phyloP scores from a whole-genome alignment of 176 grass and related monocot genomes.

The Oryza meyeriana region DNA sequence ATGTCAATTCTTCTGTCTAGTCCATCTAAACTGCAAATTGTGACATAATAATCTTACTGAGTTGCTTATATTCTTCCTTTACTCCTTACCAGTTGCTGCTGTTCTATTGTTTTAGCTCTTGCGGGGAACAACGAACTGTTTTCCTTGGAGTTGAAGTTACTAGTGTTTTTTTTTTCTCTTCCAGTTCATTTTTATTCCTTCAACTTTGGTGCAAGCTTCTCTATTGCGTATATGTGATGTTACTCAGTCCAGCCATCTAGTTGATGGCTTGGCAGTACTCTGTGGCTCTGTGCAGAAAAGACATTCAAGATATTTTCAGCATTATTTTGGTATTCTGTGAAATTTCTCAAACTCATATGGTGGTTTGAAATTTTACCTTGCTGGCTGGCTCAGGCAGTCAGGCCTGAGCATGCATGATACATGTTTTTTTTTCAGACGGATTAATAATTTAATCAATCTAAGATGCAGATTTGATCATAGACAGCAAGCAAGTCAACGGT shows the following conservation, averaged over 20 bases:
- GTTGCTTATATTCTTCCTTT: neutral
- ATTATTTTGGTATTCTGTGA: neutral
- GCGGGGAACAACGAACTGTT: neutral
- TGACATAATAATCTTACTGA: neutral
- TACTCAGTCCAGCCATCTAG: neutral
- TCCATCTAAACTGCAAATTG: neutral
- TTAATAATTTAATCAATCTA: neutral
- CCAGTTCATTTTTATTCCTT: neutral
- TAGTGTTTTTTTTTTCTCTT: neutral
- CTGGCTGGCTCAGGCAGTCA: neutral
- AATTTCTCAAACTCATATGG: neutral
- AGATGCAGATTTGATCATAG: slow-evolving; percentile 6
- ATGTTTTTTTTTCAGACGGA: neutral
- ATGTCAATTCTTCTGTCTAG: neutral
- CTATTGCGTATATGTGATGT: neutral
- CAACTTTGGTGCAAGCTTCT: neutral
- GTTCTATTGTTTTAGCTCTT: neutral
- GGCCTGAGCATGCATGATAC: neutral
- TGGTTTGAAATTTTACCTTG: too few species aligned
- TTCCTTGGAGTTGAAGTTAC: neutral
- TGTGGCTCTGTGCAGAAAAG: neutral
- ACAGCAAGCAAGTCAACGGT: neutral
- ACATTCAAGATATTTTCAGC: neutral
- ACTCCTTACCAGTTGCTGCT: neutral
- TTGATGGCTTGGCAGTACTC: neutral